phyloP scores from a whole-genome alignment of 140 eudicot genomes.

The Eryngium alpinum region DNA sequence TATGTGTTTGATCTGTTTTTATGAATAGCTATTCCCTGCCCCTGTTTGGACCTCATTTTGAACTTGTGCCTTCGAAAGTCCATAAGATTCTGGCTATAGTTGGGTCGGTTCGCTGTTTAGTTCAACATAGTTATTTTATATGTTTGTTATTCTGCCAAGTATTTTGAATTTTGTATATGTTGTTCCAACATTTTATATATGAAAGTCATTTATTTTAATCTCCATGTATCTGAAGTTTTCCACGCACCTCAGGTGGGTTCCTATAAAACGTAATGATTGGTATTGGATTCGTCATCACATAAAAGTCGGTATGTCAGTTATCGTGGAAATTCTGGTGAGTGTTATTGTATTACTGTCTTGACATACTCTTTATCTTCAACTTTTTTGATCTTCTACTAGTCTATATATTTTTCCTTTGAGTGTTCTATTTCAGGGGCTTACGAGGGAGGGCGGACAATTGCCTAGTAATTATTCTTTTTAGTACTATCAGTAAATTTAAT shows the following conservation, averaged over 20 bases:
- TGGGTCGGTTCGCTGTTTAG: background rate
- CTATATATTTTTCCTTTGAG: no score
- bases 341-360: background rate
- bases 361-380: background rate
- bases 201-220: constrained; percentile 5
- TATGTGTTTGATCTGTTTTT: background rate
- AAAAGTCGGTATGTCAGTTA: constrained; percentile 91
- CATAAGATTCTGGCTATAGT: background rate
- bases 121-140: background rate
- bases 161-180: background rate
- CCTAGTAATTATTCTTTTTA: no score
- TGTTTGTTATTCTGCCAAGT: background rate
- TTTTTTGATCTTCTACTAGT: background rate
- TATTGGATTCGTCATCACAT: constrained; percentile 97
- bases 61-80: background rate
- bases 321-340: constrained; percentile 93
- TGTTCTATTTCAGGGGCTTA: no score
- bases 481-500: no score
- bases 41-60: background rate
- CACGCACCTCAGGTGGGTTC: constrained; percentile 79
- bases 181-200: background rate
- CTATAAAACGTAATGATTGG: constrained; percentile 98
- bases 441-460: no score
- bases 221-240: constrained; percentile 5
- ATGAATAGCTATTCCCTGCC: background rate